Evolutionary conservation across 352 stramenopile species (phyloP), one percentile per base, ranked within the genome.

Genomic region (Pythium pectinolyticum): DNA sequence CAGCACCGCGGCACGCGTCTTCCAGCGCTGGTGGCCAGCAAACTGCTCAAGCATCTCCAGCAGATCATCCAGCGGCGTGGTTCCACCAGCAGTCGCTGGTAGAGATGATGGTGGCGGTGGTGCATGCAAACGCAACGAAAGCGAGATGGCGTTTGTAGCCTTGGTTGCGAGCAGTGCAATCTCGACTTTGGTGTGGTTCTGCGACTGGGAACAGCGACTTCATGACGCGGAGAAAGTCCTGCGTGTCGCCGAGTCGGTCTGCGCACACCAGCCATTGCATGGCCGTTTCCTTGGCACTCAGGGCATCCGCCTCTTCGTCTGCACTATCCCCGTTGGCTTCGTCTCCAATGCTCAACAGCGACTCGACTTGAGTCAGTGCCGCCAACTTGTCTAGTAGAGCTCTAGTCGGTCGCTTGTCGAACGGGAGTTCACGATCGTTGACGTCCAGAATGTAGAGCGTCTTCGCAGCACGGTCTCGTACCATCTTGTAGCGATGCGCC

Each of bases 401-500:
- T 12, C 56, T 43, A 1, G 39, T 59, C 2, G 27, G 7, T n/a
- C 39, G 53, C 25, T 32, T 14, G 47, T 60, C 31, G 17, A 32
- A 15, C 3, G 4, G 7, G 4, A 50, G 24, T 32, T 17, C 20
- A 15, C 28, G 15, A 53, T 46, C 48, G 22, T 20, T 63, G 2
- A 41, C 61, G 2, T 72, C 61, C 17, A 93, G 50, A n/a, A 90
- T 57, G 52, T 85, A 90, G 17, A 92, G 45, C 46, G 88, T 67
- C 37, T 78, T 75, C 3, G 72, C 84, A 5, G 75, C 78, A 28
- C 72, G 73, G 39, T 93, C 82, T 22, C 84, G 80, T 17, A 93
- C 88, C 54, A 91, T 90, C 62, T 89, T 88, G 78, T 93, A 93
- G 48, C 77, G 82, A 34, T 93, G 84, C 0, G 77, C 66, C 43